Evolutionary conservation across 2,329 filamentous ascomycete genomes (phyloP), one percentile per base, ranked within the genome.

Genomic region (Mycocentrospora acerina): DNA sequence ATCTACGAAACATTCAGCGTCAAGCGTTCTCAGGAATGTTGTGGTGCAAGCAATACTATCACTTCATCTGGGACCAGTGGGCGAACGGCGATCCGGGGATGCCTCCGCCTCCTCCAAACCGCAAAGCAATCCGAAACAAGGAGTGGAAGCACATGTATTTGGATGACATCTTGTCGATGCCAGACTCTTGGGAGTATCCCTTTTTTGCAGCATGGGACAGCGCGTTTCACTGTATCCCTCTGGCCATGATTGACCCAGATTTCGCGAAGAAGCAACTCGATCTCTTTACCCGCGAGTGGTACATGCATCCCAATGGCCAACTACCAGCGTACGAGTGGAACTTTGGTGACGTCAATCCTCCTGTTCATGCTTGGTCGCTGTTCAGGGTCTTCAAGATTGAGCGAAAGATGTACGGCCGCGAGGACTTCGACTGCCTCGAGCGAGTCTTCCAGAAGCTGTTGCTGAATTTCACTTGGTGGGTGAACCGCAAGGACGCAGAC

Each of bases 401-500:
- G 74, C 85, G 93, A 53, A 97, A 97, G 73, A 82, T 97, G 75
- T 97, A 96, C 58, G 93, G 91, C 27, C 83, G 88, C 24, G 89
- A 96, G 62, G 91, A 97, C 64, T 75, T 96, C 22, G 93, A 97
- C 68, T 97, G 96, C 70, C 78, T 97, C 8, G 91, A 97, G 73
- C 82, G 91, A 14, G 90, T 96, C 4, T 97, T 97, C 74, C 93
- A 97, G 63, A 97, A 97, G 68, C 71, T 97, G 44, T 75, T 97
- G 16, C 76, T 97, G 48, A 97, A 97, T 72, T 97, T 97, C 67
- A 97, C 93, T 4, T 97, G 93, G 93, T 97, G 91, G 91, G 91
- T 96, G 14, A 97, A 97, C 66, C 86, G 91, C 42, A 97, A 97
- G 70, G 91, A 97, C 58, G 79, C 80, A 9, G 88, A 95, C 8